Evolutionary conservation across 805 yeast species (phyloP), one percentile per base, ranked within the genome.

Genomic region (Metschnikowia proteae): DNA sequence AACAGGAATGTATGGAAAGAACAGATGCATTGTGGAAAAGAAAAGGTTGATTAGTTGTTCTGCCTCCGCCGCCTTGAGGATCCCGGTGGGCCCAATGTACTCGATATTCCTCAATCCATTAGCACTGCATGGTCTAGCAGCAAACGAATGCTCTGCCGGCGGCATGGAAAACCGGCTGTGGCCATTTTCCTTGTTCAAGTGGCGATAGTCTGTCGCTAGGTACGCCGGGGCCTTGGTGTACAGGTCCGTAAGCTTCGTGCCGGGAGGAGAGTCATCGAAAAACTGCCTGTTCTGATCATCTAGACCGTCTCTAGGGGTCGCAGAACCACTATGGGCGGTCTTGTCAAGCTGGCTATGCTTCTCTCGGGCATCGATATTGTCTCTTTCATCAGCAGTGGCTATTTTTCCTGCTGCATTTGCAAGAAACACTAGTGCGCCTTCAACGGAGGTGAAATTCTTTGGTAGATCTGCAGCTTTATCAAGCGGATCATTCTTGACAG

Each of bases 11-110:
- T 84, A 87, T 1, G 97, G 97, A 67, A 86, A 91, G 64, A 82
- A 91, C 2, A 96, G 97, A 64, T 88, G 95, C 82, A 91, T 79
- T 3, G 89, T 80, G 3, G 80, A 64, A 62, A 88, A 88, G 65
- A 87, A 91, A 46, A 82, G 62, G 34, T 75, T 72, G 26, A 86
- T 77, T 30, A 84, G 65, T 43, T 66, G 67, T 40, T 71, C 76
- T 2, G 91, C 88, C 59, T 84, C 88, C 0, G 58, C 62, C 53
- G 80, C 89, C 0, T 86, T 73, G 11, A 91, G 60, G 45, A 88
- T 73, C 23, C 80, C 79, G 38, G 67, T 63, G 0, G 64, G 66
- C 3, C 86, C 84, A 42, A 88, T 83, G 55, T 83, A 86, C 39
- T 83, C 88, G 39, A 84, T 78, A 55, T 79, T 83, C 0, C 80